A percentile compares a stretch with the other conserved stretches of the same genome.
Conservation (phyloP, 2,329 filamentous ascomycete species). For the Xylaria sp. region DNA sequence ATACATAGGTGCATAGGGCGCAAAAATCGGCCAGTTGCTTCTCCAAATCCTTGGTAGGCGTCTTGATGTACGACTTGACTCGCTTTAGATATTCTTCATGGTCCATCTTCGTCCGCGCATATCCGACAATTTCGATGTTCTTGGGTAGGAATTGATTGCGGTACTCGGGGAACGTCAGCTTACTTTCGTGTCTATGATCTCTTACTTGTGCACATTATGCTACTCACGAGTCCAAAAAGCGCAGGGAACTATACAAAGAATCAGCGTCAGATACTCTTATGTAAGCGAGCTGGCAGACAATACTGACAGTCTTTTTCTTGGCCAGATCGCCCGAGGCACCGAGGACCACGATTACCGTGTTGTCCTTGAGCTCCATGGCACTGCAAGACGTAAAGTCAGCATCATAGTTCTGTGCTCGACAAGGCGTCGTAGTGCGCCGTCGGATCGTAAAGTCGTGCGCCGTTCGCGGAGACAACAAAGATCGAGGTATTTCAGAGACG, state of each 20-base stretch:
- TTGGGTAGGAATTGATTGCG: slow-evolving; percentile 99
- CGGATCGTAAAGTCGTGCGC: slow-evolving; percentile 24
- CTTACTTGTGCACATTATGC: slow-evolving; percentile 19
- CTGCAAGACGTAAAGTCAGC: slow-evolving; percentile 61
- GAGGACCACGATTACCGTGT: slow-evolving; percentile 95
- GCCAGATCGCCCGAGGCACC: slow-evolving; percentile 97
- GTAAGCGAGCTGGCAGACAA: background rate
- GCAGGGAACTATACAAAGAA: slow-evolving; percentile 79
- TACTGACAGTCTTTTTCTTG: slow-evolving; percentile 97
- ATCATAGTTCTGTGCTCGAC: slow-evolving; percentile 33
- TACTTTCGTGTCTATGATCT: background rate
- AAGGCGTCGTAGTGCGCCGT: background rate
- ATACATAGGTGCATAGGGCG: slow-evolving; percentile 88
- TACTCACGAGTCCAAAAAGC: slow-evolving; percentile 93
- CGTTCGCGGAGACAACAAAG: slow-evolving; percentile 29
- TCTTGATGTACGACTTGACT: slow-evolving; percentile 98
- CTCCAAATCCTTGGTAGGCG: slow-evolving; percentile 95
- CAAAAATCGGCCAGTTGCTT: slow-evolving; percentile 93
- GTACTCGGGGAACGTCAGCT: slow-evolving; percentile 68
- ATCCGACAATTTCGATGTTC: slow-evolving; percentile 96
- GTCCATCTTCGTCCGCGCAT: slow-evolving; percentile 99
- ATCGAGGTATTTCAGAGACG: slow-evolving; percentile 34
- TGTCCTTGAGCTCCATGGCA: slow-evolving; percentile 95
- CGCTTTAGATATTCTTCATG: slow-evolving; percentile 93
- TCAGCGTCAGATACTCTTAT: slow-evolving; percentile 34